phyloP scores from a whole-genome alignment of 2,329 filamentous ascomycete genomes.

The Didymella arachidicola region DNA sequence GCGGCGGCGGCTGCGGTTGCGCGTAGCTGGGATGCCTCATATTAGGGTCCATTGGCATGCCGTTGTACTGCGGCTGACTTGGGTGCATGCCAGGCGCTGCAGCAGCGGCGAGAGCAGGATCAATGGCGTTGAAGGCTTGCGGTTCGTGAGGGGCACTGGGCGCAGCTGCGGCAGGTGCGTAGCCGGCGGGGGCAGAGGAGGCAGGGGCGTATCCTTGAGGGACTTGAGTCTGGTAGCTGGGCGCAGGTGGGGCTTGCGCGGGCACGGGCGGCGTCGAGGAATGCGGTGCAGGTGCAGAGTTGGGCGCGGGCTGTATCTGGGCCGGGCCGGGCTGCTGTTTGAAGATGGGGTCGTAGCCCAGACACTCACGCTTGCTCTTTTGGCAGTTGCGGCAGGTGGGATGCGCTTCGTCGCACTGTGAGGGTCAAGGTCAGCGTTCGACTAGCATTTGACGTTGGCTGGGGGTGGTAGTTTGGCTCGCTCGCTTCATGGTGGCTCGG shows the following conservation, averaged over 20 bases:
- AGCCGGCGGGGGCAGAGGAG: slow-evolving; percentile 54
- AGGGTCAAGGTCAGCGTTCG: slow-evolving; percentile 33
- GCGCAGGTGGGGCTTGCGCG: slow-evolving; percentile 43
- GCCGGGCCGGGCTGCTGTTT: slow-evolving; percentile 75
- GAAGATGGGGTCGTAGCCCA: slow-evolving; percentile 88
- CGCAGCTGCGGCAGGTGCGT: slow-evolving; percentile 45
- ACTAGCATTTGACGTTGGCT: slow-evolving; percentile 29
- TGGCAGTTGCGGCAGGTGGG: slow-evolving; percentile 90
- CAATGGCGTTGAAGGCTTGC: slow-evolving; percentile 68
- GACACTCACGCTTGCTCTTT: slow-evolving; percentile 85
- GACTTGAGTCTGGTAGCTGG: slow-evolving; percentile 49
- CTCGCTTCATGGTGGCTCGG: slow-evolving; percentile 51
- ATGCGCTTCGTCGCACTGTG: slow-evolving; percentile 93
- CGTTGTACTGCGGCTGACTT: slow-evolving; percentile 43
- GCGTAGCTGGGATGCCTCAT: slow-evolving; percentile 38
- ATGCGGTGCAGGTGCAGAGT: slow-evolving; percentile 51
- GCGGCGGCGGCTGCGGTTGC: slow-evolving; percentile 26
- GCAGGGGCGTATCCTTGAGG: slow-evolving; percentile 56
- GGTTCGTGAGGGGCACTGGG: slow-evolving; percentile 47
- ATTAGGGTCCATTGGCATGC: slow-evolving; percentile 41
- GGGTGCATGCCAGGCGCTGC: slow-evolving; percentile 43
- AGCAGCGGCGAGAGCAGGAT: slow-evolving; percentile 68
- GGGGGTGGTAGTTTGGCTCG: slow-evolving; percentile 44
- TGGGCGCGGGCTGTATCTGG: slow-evolving; percentile 74
- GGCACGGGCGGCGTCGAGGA: slow-evolving; percentile 38